Evolutionary conservation across 805 yeast genomes (phyloP).

Genomic region (Lipomyces yamadae): DNA sequence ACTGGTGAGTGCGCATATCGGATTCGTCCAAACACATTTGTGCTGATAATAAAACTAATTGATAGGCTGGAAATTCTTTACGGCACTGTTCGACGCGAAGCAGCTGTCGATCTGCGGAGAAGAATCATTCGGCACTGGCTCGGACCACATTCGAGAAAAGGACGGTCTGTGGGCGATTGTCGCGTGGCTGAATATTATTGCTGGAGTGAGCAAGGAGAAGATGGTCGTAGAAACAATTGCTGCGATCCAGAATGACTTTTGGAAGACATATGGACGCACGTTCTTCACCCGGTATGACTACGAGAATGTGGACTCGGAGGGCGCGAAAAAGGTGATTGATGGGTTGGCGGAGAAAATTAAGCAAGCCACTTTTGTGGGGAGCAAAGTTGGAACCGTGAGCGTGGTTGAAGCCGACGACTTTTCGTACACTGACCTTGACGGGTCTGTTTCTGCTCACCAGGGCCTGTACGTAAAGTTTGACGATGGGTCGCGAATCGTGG

Average conservation of each 20-base stretch:
- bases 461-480: constrained; percentile 83
- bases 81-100: constrained; percentile 90
- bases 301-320: constrained; percentile 77
- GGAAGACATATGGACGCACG: constrained; percentile 94
- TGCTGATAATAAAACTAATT: too few species aligned
- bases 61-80: constrained; percentile 85
- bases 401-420: constrained; percentile 85
- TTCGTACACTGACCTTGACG: constrained; percentile 91
- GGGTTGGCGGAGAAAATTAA: constrained; percentile 53
- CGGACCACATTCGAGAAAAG: constrained; percentile 95
- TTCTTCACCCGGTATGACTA: constrained; percentile 95
- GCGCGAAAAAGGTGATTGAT: constrained; percentile 71
- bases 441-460: constrained; percentile 83
- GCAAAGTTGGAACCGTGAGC: constrained; percentile 56
- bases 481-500: constrained; percentile 82
- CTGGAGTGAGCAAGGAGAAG: constrained; percentile 67
- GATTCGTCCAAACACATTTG: too few species aligned
- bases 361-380: constrained; percentile 54
- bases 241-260: constrained; percentile 80
- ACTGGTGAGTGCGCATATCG: constrained; percentile 59
- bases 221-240: constrained; percentile 74
- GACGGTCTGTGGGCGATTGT: constrained; percentile 98
- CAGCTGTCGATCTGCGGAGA: constrained; percentile 97
- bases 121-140: constrained; percentile 97
- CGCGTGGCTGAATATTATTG: constrained; percentile 96